Evolutionary conservation across 306 rosid species (phyloP).

Genomic region (Herpetospermum pedunculosum): DNA sequence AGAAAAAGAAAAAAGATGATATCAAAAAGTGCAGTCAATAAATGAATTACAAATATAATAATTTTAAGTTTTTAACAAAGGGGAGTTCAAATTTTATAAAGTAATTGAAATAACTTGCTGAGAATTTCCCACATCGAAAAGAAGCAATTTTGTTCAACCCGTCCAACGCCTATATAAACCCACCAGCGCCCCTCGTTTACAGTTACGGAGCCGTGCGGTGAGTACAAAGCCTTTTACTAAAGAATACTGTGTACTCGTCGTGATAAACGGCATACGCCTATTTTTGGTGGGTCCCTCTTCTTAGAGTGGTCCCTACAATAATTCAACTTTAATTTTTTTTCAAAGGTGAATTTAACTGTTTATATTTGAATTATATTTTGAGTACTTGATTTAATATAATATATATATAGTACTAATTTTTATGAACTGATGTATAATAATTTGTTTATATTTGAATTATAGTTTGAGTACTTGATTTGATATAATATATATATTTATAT

Average conservation of each 20-base stretch:
- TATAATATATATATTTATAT: too few species aligned
- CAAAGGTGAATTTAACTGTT: too few species aligned
- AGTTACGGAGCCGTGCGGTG: slow-evolving; percentile 10
- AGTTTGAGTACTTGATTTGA: too few species aligned
- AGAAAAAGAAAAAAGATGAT: too few species aligned
- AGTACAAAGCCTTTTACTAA: slow-evolving; percentile 47
- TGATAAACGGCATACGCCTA: background rate
- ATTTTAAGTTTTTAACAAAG: background rate
- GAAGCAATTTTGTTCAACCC: background rate
- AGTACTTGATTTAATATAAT: too few species aligned
- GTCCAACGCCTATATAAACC: background rate
- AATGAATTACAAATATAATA: background rate
- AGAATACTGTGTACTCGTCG: slow-evolving; percentile 46
- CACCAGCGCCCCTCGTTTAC: accelerated
- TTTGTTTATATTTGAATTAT: too few species aligned
- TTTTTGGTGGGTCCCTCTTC: background rate
- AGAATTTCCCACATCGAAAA: background rate
- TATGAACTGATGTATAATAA: too few species aligned
- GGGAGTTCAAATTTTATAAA: background rate
- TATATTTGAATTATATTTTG: too few species aligned
- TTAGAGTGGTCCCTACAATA: background rate
- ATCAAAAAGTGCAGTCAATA: too few species aligned
- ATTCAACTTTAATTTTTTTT: too few species aligned
- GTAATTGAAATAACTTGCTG: background rate
- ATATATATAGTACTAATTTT: too few species aligned